Conservation (phyloP, 2,329 filamentous ascomycete species). For the Albophoma yamanashiensis region DNA sequence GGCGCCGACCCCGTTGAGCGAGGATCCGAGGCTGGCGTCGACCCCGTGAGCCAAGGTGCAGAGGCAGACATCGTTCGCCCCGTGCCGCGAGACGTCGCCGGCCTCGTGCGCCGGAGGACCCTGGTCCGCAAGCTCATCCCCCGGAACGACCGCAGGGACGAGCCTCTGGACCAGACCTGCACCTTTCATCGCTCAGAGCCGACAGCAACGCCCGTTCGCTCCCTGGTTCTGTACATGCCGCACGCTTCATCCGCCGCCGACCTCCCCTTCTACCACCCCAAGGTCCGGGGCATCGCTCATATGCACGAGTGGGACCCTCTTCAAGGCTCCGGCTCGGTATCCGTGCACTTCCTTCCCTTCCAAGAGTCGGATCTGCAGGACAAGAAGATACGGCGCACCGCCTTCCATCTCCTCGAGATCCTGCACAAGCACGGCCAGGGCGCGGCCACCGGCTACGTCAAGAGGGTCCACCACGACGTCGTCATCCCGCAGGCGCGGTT, state of each 20-base stretch:
- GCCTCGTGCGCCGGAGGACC: conserved; percentile 40
- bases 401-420: conserved; percentile 55
- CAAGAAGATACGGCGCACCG: conserved; percentile 52
- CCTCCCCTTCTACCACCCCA: conserved; percentile 83
- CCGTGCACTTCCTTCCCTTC: conserved; percentile 51
- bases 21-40: too few relatives aligned
- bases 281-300: conserved; percentile 63
- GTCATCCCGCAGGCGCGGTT: conserved; percentile 66
- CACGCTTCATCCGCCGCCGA: conserved; percentile 51
- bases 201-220: conserved; percentile 11
- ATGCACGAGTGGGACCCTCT: conserved; percentile 52
- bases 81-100: conserved; percentile 9
- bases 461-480: conserved; percentile 74
- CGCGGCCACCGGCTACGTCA: conserved; percentile 55
- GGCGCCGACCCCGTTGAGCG: not conserved
- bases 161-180: conserved; percentile 71
- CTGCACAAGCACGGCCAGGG: conserved; percentile 67
- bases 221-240: conserved; percentile 62
- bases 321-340: conserved; percentile 36
- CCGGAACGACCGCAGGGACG: conserved; percentile 67
- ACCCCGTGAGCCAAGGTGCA: not conserved
- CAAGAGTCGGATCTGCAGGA: conserved; percentile 13
- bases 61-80: conserved; percentile 1
- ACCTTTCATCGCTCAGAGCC: conserved; percentile 46
- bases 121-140: conserved; percentile 73